Percentiles rank a stretch among this genome's conserved stretches.
phyloP scores from a whole-genome alignment of 352 stramenopile genomes.

The Globisporangium viniferum region DNA sequence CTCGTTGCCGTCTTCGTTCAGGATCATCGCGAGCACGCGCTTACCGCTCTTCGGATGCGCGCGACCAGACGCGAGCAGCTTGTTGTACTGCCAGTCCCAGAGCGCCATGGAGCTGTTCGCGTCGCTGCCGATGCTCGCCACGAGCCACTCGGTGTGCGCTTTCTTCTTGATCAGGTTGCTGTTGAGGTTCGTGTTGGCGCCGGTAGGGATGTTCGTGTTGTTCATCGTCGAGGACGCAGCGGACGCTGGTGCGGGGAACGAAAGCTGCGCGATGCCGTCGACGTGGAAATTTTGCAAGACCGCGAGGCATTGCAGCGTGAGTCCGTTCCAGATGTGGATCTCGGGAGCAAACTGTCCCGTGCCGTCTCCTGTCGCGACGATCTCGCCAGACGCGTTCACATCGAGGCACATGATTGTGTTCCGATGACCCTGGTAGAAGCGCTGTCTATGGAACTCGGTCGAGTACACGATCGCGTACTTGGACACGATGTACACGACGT shows the following conservation, averaged over 20 bases:
- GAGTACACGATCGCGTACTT: conserved; percentile 78
- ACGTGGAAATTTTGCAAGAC: conserved; percentile 65
- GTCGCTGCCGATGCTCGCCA: conserved; percentile 68
- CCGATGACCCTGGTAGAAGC: conserved; percentile 66
- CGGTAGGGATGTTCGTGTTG: conserved; percentile 26
- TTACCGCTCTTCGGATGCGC: conserved; percentile 30
- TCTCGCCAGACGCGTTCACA: conserved; percentile 48
- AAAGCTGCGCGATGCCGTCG: conserved; percentile 45
- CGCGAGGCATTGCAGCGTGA: conserved; percentile 65
- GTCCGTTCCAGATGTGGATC: conserved; percentile 72
- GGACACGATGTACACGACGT: conserved; percentile 70
- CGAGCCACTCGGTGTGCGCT: conserved; percentile 46
- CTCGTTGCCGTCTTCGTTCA: conserved; percentile 73
- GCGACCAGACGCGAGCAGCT: conserved; percentile 53
- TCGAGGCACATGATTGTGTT: conserved; percentile 60
- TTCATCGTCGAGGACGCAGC: conserved; percentile 39
- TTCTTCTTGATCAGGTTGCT: conserved; percentile 52
- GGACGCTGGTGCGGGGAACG: conserved; percentile 50
- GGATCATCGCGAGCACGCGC: conserved; percentile 48
- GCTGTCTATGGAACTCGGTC: conserved; percentile 51
- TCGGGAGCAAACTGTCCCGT: conserved; percentile 23
- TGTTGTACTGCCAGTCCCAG: conserved; percentile 77
- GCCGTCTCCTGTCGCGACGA: conserved; percentile 62
- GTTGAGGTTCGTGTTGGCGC: conserved; percentile 30
- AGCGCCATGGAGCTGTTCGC: conserved; percentile 62